A percentile compares a stretch with the other conserved stretches of the same genome.
These are phyloP conservation scores for Tanacetum coccineum DNA, from an alignment of 129 eudicot genomes.

Conservation along the genomic window DNA sequence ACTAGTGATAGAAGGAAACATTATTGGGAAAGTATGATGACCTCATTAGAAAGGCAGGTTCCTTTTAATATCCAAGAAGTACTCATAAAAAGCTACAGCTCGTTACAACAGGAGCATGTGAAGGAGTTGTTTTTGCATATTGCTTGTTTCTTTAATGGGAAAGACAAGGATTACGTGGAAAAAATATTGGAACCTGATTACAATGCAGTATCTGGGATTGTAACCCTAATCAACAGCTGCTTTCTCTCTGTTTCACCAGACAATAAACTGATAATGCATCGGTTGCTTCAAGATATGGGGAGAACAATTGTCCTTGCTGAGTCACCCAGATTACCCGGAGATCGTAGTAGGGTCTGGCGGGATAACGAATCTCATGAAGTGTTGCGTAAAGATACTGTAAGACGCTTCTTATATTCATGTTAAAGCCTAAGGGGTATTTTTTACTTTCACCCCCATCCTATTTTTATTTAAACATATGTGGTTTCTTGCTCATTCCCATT, in stretches of 20 bases:
- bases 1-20: too few relatives aligned
- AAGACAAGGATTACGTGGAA: conserved; percentile 7
- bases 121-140: background rate
- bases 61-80: background rate
- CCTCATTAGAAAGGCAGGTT: background rate
- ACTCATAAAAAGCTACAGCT: conserved; percentile 13
- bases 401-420: background rate
- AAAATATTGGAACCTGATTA: conserved; percentile 13
- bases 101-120: conserved; percentile 6
- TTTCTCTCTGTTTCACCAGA: background rate
- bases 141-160: too few relatives aligned
- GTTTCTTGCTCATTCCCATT: too few relatives aligned
- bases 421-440: background rate
- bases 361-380: conserved; percentile 18
- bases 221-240: background rate
- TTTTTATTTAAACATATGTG: too few relatives aligned
- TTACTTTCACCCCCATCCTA: too few relatives aligned
- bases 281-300: conserved; percentile 27
- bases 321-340: conserved; percentile 3
- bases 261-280: conserved; percentile 22
- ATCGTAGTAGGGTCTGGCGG: conserved; percentile 20
- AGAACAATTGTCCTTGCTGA: conserved; percentile 18
- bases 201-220: background rate
- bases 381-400: conserved; percentile 18
- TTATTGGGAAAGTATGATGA: conserved; percentile 3